These are phyloP conservation scores for Dorcoceras hygrometricum DNA, from an alignment of 257 asterid species.

Conservation along the genomic window DNA sequence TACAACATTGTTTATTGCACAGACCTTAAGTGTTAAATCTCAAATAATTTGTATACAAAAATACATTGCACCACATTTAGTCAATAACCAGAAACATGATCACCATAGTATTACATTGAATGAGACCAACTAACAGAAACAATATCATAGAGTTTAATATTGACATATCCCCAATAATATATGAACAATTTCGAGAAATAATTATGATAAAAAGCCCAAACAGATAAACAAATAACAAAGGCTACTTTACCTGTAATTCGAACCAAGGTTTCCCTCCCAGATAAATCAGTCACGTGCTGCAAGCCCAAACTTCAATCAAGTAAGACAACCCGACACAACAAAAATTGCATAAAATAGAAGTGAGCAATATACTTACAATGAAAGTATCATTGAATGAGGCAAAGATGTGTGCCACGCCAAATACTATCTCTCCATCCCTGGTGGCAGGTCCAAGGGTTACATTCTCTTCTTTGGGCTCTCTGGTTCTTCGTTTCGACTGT, in stretches of 20 bases:
- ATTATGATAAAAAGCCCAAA: background rate
- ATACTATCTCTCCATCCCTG: conserved; percentile 73
- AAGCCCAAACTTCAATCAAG: conserved; percentile 7
- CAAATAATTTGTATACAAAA: background rate
- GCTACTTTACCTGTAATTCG: conserved; percentile 66
- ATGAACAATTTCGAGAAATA: background rate
- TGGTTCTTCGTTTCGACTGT: conserved; percentile 72
- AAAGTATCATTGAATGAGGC: conserved; percentile 93
- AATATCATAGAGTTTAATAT: too few relatives aligned
- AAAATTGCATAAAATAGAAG: background rate
- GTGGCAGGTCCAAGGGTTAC: conserved; percentile 78
- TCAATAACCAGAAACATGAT: background rate
- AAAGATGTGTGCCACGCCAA: conserved; percentile 90
- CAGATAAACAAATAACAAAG: background rate
- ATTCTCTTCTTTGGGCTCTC: conserved; percentile 85
- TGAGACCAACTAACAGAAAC: background rate
- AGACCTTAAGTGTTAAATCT: background rate
- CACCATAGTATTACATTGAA: background rate
- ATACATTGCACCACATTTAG: background rate
- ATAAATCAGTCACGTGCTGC: conserved; percentile 92
- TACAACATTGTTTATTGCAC: background rate
- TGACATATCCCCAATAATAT: background rate
- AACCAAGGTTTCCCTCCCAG: conserved; percentile 91
- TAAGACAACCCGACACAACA: background rate
- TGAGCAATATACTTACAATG: conserved; percentile 44